Base-by-base conservation (phyloP, 768 basidiomycete species). In the Termitomyces sp. region DNA sequence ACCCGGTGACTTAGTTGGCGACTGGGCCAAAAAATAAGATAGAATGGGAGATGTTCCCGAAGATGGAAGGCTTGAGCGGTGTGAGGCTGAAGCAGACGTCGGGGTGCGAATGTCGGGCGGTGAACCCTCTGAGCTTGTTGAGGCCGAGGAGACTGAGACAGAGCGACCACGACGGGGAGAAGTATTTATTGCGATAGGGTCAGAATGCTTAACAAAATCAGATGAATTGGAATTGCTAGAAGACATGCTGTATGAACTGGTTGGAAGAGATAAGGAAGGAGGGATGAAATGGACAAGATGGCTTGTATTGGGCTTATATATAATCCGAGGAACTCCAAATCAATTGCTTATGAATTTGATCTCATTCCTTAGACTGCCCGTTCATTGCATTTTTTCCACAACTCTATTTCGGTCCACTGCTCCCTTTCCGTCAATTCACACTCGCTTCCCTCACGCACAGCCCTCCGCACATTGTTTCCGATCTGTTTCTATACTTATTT, bases 11-110 rank as follows among this genome's bases (percentile, higher is more conserved):
- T 82, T 84, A 13, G 83, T 72, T 10, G 86, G 83, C 2, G 84
- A 81, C 59, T 86, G 83, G 47, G 75, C 73, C 39, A 89, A 66
- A 68, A 88, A 86, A 66, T 86, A 85, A 52, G 82, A 82, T 47
- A 91, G 69, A 51, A 90, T 85, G 43, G 89, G 89, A 3, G 89
- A 89, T 5, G 76, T 77, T 7, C 81, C 79, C 6, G 87, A 81
- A 4, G 85, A 83, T 5, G 77, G 71, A 10, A 77, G 64, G 7
- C 76, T 71, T 44, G 83, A 63, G 42, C 75, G 75, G 3, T 79
- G 74, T 2, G 73, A 70, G 11, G 70, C 58, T 10, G 75, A 73
- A n/a, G 72, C 64, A 25, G 81, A 77, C 43, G 73, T 64, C 22
- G 84, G 86, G 3, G 84, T 83, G 38, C 73, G 73, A 20, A 79